Percentiles rank a stretch among this genome's conserved stretches.
Conservation (phyloP, 768 basidiomycete genomes). For the Collybiopsis luxurians region DNA sequence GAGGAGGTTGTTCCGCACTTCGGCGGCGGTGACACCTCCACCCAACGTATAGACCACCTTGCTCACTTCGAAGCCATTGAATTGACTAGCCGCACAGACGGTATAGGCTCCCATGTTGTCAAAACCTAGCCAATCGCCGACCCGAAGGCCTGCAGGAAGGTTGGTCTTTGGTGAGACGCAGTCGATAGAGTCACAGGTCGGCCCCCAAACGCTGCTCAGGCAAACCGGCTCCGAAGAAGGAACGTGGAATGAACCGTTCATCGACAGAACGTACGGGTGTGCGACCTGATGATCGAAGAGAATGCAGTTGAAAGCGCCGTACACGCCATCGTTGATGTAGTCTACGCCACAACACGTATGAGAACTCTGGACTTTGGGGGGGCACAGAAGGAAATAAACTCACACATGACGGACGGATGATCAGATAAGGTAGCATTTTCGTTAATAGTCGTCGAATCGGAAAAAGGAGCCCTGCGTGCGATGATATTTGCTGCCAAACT, state of each 20-base stretch:
- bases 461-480: slow-evolving; percentile 69
- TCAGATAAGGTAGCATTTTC: slow-evolving; percentile 21
- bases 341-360: slow-evolving; percentile 44
- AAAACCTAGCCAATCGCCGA: slow-evolving; percentile 99
- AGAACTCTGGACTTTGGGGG: background rate
- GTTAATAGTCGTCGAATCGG: slow-evolving; percentile 21
- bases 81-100: slow-evolving; percentile 91
- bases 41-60: slow-evolving; percentile 79
- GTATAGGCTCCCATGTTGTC: slow-evolving; percentile 99
- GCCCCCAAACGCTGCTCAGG: slow-evolving; percentile 89
- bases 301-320: slow-evolving; percentile 96
- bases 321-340: slow-evolving; percentile 99
- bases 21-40: slow-evolving; percentile 39
- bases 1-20: slow-evolving; percentile 50
- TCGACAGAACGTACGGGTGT: slow-evolving; percentile 78
- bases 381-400: slow-evolving; percentile 39
- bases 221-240: slow-evolving; percentile 39
- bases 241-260: slow-evolving; percentile 65
- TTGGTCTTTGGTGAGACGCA: slow-evolving; percentile 68
- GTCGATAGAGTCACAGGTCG: slow-evolving; percentile 98
- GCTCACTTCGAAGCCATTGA: slow-evolving; percentile 88
- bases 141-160: slow-evolving; percentile 68
- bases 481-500: slow-evolving; percentile 92
- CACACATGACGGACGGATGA: slow-evolving; percentile 81
- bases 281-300: slow-evolving; percentile 94